phyloP scores from a whole-genome alignment of 495 filamentous ascomycete species.

The Aspergillus cavernicola region DNA sequence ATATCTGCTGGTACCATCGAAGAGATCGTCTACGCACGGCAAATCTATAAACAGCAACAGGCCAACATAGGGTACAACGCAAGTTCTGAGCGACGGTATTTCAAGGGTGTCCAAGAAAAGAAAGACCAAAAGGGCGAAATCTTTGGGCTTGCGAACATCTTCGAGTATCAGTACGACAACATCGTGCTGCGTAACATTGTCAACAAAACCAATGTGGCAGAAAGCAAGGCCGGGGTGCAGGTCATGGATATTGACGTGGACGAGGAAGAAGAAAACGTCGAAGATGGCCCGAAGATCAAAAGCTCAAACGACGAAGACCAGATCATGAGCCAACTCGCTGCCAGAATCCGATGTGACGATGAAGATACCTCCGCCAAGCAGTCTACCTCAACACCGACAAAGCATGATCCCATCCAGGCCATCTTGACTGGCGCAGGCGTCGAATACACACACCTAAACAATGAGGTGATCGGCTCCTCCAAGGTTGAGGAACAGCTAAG shows the following conservation, averaged over 20 bases:
- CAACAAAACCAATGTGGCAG: slow-evolving; percentile 96
- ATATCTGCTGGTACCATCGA: slow-evolving; percentile 94
- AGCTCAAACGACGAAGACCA: slow-evolving; percentile 48
- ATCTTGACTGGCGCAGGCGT: slow-evolving; percentile 88
- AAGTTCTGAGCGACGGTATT: slow-evolving; percentile 87
- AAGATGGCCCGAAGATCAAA: slow-evolving; percentile 9
- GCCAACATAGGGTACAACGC: slow-evolving; percentile 97
- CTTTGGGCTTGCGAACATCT: slow-evolving; percentile 86
- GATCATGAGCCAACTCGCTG: slow-evolving; percentile 74
- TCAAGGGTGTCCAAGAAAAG: slow-evolving; percentile 88
- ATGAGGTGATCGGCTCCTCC: slow-evolving; percentile 88
- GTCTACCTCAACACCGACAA: slow-evolving; percentile 25
- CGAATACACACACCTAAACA: slow-evolving; percentile 94
- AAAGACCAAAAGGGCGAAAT: slow-evolving; percentile 84
- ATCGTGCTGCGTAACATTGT: slow-evolving; percentile 86
- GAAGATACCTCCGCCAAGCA: slow-evolving; percentile 4
- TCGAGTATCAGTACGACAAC: slow-evolving; percentile 75
- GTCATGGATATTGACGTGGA: slow-evolving; percentile 71
- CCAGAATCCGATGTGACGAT: slow-evolving; percentile 57
- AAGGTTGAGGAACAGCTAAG: slow-evolving; percentile 78
- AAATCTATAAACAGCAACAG: slow-evolving; percentile 99
- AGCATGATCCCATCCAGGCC: slow-evolving; percentile 77
- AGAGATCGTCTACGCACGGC: slow-evolving; percentile 93
- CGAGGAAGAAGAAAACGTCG: slow-evolving; percentile 47
- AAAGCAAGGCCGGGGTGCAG: slow-evolving; percentile 80